Evolutionary conservation across 768 basidiomycete species (phyloP).

Genomic region (Auriscalpium vulgare): DNA sequence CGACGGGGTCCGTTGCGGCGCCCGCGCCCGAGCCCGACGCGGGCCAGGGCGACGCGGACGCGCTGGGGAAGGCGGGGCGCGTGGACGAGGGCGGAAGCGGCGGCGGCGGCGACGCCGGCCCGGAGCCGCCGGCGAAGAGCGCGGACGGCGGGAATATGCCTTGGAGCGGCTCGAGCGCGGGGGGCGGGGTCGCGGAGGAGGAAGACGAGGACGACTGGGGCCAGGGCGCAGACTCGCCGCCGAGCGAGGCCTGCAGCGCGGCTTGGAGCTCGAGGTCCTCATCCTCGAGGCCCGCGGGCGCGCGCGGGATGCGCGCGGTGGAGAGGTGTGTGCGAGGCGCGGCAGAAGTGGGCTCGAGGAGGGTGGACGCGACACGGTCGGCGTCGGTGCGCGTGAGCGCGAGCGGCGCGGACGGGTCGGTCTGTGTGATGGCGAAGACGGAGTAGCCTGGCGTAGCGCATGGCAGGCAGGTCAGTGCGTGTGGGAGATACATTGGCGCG

Average conservation of each 20-base stretch:
- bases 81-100: slow-evolving; percentile 21
- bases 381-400: slow-evolving; percentile 59
- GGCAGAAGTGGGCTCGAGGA: slow-evolving; percentile 44
- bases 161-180: not conserved
- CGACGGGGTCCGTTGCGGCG: slow-evolving; percentile 12
- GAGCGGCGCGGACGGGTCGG: slow-evolving; percentile 43
- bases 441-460: slow-evolving; percentile 52
- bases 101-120: slow-evolving; percentile 22
- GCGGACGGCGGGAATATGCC: not conserved
- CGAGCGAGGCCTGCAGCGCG: slow-evolving; percentile 76
- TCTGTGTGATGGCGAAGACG: slow-evolving; percentile 66
- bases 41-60: not conserved
- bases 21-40: slow-evolving; percentile 10
- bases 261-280: slow-evolving; percentile 87
- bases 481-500: not conserved
- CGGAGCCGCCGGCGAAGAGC: slow-evolving; percentile 18
- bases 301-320: not conserved
- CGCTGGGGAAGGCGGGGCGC: slow-evolving; percentile 8
- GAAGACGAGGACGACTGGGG: not conserved
- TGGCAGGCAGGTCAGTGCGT: slow-evolving; percentile 1
- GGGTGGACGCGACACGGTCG: slow-evolving; percentile 60
- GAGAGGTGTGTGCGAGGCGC: slow-evolving; percentile 15
- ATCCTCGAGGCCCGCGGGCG: slow-evolving; percentile 47
- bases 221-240: slow-evolving; percentile 11
- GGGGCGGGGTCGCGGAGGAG: not conserved